Conservation (phyloP, 768 basidiomycete species). For the Boletus barrowsii region DNA sequence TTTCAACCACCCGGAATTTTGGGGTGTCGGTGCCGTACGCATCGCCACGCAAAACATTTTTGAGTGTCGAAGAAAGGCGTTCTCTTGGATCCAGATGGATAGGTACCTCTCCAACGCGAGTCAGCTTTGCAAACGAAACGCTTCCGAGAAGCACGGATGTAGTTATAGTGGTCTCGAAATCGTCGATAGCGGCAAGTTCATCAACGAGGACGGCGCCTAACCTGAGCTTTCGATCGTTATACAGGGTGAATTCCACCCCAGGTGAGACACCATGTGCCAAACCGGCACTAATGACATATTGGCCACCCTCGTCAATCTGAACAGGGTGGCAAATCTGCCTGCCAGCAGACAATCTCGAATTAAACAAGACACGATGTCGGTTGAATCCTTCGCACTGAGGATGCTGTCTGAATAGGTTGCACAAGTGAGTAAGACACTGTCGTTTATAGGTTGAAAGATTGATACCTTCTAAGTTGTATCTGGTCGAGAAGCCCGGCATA, state of each 20-base stretch:
- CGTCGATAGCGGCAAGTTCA: not conserved
- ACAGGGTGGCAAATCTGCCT: conserved; percentile 6
- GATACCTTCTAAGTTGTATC: conserved; percentile 1
- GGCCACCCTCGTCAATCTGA: not conserved
- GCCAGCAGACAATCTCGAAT: conserved; percentile 14
- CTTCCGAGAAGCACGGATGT: not conserved
- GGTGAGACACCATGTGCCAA: conserved; percentile 23
- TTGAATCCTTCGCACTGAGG: conserved; percentile 30
- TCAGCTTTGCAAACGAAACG: conserved; percentile 3
- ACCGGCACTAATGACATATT: conserved; percentile 26
- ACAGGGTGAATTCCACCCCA: conserved; percentile 21
- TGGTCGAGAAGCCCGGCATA: conserved; percentile 22
- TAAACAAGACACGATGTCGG: conserved; percentile 23
- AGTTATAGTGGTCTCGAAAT: conserved; percentile 12
- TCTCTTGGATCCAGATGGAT: not conserved
- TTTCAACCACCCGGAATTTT: not conserved
- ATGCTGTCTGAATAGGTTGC: conserved; percentile 16
- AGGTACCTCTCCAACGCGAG: not conserved
- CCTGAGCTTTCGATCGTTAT: not conserved
- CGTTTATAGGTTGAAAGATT: conserved; percentile 7
- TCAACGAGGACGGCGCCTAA: conserved; percentile 2
- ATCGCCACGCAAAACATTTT: not conserved
- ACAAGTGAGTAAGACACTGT: not conserved
- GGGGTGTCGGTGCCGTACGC: not conserved
- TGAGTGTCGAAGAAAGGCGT: not conserved